Base-by-base conservation (phyloP, 2,329 filamentous ascomycete genomes). In the Didymella exigua region DNA sequence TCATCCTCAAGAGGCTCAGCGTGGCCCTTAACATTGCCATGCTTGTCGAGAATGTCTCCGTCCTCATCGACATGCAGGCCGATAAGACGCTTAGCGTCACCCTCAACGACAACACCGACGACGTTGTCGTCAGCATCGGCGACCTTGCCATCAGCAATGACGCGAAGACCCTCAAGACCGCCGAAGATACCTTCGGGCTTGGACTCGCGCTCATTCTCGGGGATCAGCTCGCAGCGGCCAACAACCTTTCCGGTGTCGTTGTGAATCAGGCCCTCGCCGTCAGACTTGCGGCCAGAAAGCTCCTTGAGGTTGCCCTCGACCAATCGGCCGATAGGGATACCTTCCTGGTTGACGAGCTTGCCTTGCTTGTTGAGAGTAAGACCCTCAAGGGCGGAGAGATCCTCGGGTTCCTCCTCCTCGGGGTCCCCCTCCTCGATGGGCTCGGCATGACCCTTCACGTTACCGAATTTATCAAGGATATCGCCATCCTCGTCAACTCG, bases 221-320 rank as follows among this genome's bases (percentile, higher is more conserved):
- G 80, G 26, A 91, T 85, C 21, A 90, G 76, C 66, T 90, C 87
- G 41, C 85, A 86, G 53, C 81, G 82, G 56, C 88, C 88, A 54
- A 91, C 82, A 40, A 89, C 78, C 56, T 89, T 85, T 36, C 89
- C 89, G 14, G 81, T 84, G 71, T 91, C 88, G 69, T 88, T 89
- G 77, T 87, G 84, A 60, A 91, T 83, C 66, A 89, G 84, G 34
- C 89, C 89, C 19, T 89, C 77, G 72, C 86, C 88, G 71, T 91
- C 86, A 65, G 86, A 86, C 83, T 88, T 88, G 67, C 84, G 85
- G 27, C 88, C 88, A 10, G 86, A 75, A 31, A 91, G 81, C 49
- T 83, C 81, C 72, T 84, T 83, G 31, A 84, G 70, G 58, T 88
- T 84, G 13, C 89, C 89, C 69, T 90, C 86, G 16, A 90, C 74